These are phyloP conservation scores for Mangifera indica DNA, from an alignment of 345 rosid genomes.

Conservation along the genomic window DNA sequence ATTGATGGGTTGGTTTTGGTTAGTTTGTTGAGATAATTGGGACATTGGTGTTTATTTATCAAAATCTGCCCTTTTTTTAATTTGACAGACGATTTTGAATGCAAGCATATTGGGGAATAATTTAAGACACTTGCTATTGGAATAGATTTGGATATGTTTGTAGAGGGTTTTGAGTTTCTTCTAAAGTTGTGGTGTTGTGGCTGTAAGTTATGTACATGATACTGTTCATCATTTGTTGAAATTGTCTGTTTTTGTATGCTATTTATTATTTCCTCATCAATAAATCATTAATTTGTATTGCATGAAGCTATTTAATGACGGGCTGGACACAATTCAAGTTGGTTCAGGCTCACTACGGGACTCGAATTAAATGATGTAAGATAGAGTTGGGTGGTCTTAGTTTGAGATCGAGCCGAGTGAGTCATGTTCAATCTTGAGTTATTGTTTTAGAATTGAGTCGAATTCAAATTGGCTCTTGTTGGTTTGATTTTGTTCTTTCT, in stretches of 20 bases:
- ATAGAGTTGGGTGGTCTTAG: too few species aligned
- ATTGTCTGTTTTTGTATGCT: constrained; percentile 13
- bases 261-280: background rate
- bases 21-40: constrained; percentile 16
- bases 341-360: too few species aligned
- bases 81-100: constrained; percentile 22
- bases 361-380: too few species aligned
- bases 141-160: constrained; percentile 29
- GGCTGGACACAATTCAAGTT: too few species aligned
- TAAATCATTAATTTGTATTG: background rate
- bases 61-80: constrained; percentile 16
- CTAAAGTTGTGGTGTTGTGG: constrained; percentile 11
- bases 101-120: constrained; percentile 26
- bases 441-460: too few species aligned
- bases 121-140: constrained; percentile 11
- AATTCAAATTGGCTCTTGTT: too few species aligned
- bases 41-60: constrained; percentile 6
- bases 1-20: constrained; percentile 28
- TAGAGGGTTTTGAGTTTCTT: constrained; percentile 32
- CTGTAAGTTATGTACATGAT: constrained; percentile 42
- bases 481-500: too few species aligned
- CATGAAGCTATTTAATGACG: background rate
- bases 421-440: too few species aligned
- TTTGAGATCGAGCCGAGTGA: too few species aligned
- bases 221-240: constrained; percentile 8